Percentiles rank a stretch among this genome's conserved stretches.
Evolutionary conservation across 257 asterid species (phyloP).

Genomic region (Hygrophila difformis): DNA sequence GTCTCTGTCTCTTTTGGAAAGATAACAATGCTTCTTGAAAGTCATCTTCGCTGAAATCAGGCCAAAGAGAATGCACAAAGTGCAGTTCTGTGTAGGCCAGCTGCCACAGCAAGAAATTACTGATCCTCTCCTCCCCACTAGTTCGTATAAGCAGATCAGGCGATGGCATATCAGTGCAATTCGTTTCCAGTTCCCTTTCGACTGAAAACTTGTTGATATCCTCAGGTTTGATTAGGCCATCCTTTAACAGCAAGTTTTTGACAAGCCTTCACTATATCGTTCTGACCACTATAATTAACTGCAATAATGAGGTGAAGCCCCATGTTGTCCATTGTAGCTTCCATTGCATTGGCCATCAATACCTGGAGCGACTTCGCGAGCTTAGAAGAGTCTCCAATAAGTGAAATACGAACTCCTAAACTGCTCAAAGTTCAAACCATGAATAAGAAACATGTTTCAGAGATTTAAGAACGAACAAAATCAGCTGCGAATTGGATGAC

Average conservation of each 20-base stretch:
- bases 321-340: slow-evolving; percentile 30
- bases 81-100: slow-evolving; percentile 52
- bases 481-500: not conserved
- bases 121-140: slow-evolving; percentile 60
- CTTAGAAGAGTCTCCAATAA: slow-evolving; percentile 49
- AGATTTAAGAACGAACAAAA: not conserved
- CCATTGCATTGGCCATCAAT: slow-evolving; percentile 21
- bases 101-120: slow-evolving; percentile 72
- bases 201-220: slow-evolving; percentile 32
- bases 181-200: slow-evolving; percentile 46
- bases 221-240: slow-evolving; percentile 39
- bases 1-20: slow-evolving; percentile 48
- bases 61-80: slow-evolving; percentile 41
- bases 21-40: slow-evolving; percentile 41
- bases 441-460: not conserved
- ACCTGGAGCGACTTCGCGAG: slow-evolving; percentile 30
- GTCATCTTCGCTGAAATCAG: slow-evolving; percentile 58
- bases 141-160: slow-evolving; percentile 60
- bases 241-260: slow-evolving; percentile 33
- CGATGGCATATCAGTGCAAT: slow-evolving; percentile 32
- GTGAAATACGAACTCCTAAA: slow-evolving; percentile 33
- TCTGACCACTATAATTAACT: slow-evolving; percentile 42
- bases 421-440: slow-evolving; percentile 26
- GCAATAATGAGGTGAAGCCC: slow-evolving; percentile 48
- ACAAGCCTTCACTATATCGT: slow-evolving; percentile 39